Conservation (phyloP, 371 early-diverging fungal species). For the Mucor indicus region DNA sequence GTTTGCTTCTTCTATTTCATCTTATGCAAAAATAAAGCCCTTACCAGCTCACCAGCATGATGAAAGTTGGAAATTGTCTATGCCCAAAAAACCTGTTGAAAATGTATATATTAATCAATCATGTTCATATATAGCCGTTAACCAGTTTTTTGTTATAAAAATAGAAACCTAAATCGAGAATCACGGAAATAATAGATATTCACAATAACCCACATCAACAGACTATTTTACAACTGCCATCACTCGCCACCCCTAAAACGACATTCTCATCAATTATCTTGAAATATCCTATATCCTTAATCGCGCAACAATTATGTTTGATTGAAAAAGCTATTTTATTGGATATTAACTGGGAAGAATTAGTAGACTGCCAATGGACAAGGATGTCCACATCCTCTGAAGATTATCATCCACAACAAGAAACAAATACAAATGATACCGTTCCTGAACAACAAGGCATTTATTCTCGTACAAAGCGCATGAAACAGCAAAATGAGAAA, state of each 20-base stretch:
- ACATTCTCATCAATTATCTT: conserved; percentile 11
- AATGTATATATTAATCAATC: too few relatives aligned
- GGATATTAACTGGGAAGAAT: conserved; percentile 61
- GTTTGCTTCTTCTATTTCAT: too few relatives aligned
- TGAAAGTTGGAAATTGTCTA: too few relatives aligned
- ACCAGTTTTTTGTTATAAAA: too few relatives aligned
- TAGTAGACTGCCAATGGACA: conserved; percentile 63
- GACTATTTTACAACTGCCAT: background rate
- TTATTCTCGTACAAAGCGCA: conserved; percentile 15
- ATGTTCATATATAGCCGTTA: too few relatives aligned
- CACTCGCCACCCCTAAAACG: conserved; percentile 5
- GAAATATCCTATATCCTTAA: conserved; percentile 47
- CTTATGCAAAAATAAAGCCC: too few relatives aligned
- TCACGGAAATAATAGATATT: too few relatives aligned
- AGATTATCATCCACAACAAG: conserved; percentile 1
- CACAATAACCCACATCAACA: too few relatives aligned
- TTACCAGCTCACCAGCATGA: too few relatives aligned
- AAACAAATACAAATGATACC: background rate
- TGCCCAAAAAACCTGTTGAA: too few relatives aligned
- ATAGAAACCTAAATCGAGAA: too few relatives aligned
- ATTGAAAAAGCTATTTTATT: conserved; percentile 55
- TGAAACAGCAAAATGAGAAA: conserved; percentile 16
- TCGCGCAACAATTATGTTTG: conserved; percentile 63
- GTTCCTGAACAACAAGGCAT: conserved; percentile 7
- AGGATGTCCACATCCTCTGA: conserved; percentile 30